Evolutionary conservation across 2,329 filamentous ascomycete species (phyloP), one percentile per base, ranked within the genome.

Genomic region (Dichotomopilus funicola): DNA sequence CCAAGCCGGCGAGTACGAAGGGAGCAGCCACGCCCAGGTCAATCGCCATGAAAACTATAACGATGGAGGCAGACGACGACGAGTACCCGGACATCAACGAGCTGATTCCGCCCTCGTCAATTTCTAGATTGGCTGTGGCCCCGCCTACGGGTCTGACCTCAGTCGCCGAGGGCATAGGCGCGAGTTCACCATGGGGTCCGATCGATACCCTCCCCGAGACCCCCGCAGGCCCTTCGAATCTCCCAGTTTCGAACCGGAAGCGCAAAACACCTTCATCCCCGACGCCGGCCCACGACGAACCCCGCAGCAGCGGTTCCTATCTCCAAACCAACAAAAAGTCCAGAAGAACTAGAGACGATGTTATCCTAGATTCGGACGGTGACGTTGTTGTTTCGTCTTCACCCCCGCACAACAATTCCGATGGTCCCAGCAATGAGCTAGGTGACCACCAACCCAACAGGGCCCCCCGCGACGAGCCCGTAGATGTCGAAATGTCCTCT

Each of bases 351-450:
- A 61, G 60, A 49, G 61, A 50, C 46, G 65, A 66, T 37, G 66
- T 80, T 6, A 76, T 83, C 42, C 72, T 77, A 51, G 80, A 83
- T 61, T 83, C 80, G 0, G 80, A 83, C 45, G 80, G 82, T 44
- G 79, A 82, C 44, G 77, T 75, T 43, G 62, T 77, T 5, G 74
- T 73, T 5, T 72, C 76, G 10, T 70, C 68, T 7, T 68, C 67
- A 8, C 68, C 53, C 27, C 47, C 33, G 36, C 45, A 54, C 3
- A 31, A n/a, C 19, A 11, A 45, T 13, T 19, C 10, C 9, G 41
- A 37, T 45, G 40, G 60, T 38, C 12, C 40, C 9, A 45, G 48
- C 46, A 31, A 36, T 13, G 36, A 47, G 8, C 9, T 6, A 2
- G 11, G 11, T 12, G 31, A 6, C 34, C 49, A 35, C 13, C 51